These are phyloP conservation scores for Aspergillus sp. DNA, from an alignment of 2,329 filamentous ascomycete genomes.

Conservation along the genomic window DNA sequence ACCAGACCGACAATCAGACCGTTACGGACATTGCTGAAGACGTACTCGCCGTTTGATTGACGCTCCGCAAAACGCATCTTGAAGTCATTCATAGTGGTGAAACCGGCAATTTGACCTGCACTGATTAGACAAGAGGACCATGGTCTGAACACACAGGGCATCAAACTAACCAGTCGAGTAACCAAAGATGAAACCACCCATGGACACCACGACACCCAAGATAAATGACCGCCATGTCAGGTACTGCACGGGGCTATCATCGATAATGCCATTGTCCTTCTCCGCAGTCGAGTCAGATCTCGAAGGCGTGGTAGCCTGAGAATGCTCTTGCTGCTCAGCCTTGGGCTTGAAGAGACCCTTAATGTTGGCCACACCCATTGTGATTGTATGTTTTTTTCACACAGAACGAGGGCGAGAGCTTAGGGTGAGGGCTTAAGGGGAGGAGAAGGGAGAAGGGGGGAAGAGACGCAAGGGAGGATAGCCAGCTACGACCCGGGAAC, in stretches of 20 bases:
- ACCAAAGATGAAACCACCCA: constrained; percentile 50
- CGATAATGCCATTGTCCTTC: constrained; percentile 33
- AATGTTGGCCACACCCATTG: constrained; percentile 31
- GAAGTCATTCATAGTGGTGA: constrained; percentile 49
- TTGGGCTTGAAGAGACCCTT: constrained; percentile 31
- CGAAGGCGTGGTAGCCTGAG: constrained; percentile 33
- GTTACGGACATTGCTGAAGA: constrained; percentile 46
- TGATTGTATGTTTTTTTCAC: constrained; percentile 8
- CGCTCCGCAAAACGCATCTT: constrained; percentile 40
- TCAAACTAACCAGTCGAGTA: constrained; percentile 41
- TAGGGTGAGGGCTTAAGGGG: not conserved
- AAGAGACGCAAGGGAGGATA: not conserved
- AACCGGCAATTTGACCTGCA: constrained; percentile 46
- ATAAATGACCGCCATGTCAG: constrained; percentile 45
- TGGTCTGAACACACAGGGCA: not conserved
- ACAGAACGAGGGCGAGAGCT: not conserved
- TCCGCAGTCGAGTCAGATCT: constrained; percentile 33
- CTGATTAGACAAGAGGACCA: constrained; percentile 7
- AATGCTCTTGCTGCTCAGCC: constrained; percentile 31
- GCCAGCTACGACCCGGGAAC: constrained; percentile 4
- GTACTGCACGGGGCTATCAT: constrained; percentile 45
- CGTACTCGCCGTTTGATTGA: constrained; percentile 31
- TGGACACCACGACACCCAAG: constrained; percentile 47
- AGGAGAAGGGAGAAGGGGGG: constrained; percentile 2
- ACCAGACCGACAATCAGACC: constrained; percentile 48